Conservation (phyloP, 2,329 filamentous ascomycete genomes). For the Penicillium sp. region DNA sequence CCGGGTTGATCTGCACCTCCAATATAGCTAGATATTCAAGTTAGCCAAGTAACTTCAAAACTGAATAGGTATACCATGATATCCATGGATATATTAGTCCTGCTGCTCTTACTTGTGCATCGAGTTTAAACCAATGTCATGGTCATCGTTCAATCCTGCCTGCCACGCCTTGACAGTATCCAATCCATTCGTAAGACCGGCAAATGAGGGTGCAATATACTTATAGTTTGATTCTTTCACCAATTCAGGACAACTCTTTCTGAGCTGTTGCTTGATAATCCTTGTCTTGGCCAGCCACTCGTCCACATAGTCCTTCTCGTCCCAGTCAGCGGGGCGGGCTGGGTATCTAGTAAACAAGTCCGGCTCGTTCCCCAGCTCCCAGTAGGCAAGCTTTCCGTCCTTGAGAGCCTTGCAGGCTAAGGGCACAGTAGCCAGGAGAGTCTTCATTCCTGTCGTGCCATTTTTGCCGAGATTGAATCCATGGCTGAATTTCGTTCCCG, state of each 20-base stretch:
- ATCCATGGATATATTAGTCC: not conserved
- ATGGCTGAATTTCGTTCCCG: constrained; percentile 61
- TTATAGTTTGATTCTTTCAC: constrained; percentile 47
- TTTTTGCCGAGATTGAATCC: constrained; percentile 66
- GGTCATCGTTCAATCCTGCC: constrained; percentile 57
- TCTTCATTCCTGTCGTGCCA: constrained; percentile 55
- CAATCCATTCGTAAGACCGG: constrained; percentile 56
- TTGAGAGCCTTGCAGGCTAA: constrained; percentile 62
- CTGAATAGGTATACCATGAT: no score
- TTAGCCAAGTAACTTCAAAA: not conserved
- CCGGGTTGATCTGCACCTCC: constrained; percentile 62
- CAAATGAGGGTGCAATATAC: constrained; percentile 64
- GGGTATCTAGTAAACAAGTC: constrained; percentile 60
- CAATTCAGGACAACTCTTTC: constrained; percentile 57
- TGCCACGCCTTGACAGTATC: constrained; percentile 57
- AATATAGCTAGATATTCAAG: constrained; percentile 61
- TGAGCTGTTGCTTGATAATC: constrained; percentile 52
- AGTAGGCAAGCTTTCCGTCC: constrained; percentile 56
- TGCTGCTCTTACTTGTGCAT: constrained; percentile 59
- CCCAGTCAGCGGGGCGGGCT: constrained; percentile 58
- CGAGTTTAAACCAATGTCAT: constrained; percentile 58
- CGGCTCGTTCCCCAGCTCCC: constrained; percentile 69
- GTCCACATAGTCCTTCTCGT: constrained; percentile 58
- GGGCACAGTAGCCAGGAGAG: constrained; percentile 59
- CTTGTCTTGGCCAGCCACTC: constrained; percentile 63